These are phyloP conservation scores for Vitis labrusca DNA, from an alignment of 164 flowering plant genomes.

Conservation along the genomic window DNA sequence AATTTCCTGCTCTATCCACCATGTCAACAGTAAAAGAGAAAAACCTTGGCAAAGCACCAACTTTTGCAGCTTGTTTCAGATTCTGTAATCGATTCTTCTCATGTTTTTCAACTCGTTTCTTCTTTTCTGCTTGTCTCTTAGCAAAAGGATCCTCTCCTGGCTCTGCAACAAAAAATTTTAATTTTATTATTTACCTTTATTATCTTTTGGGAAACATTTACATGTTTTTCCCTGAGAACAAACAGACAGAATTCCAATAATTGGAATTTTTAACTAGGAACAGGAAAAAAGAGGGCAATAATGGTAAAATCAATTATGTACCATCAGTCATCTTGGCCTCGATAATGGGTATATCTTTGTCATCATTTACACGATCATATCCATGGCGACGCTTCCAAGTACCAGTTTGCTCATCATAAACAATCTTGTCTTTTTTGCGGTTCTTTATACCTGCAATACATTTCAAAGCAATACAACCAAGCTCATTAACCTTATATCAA, in stretches of 20 bases:
- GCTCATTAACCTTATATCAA: background rate
- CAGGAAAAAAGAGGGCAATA: too few species aligned
- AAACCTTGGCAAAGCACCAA: constrained; percentile 89
- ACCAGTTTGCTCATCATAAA: constrained; percentile 64
- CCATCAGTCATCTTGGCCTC: constrained; percentile 70
- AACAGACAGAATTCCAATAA: too few species aligned
- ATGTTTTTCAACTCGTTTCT: constrained; percentile 73
- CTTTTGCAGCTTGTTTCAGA: constrained; percentile 68
- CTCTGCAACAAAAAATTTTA: constrained; percentile 35
- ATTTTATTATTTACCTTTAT: constrained; percentile 3
- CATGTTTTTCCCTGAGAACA: too few species aligned
- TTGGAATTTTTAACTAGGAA: too few species aligned
- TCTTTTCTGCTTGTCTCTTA: constrained; percentile 70
- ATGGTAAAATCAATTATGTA: constrained; percentile 6
- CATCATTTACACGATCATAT: constrained; percentile 93
- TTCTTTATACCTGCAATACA: constrained; percentile 67
- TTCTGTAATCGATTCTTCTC: constrained; percentile 79
- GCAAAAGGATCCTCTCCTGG: constrained; percentile 91
- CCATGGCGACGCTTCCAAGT: constrained; percentile 91
- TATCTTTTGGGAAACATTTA: too few species aligned
- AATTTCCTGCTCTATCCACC: too few species aligned
- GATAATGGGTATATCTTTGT: constrained; percentile 57
- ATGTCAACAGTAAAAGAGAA: background rate
- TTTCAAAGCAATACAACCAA: background rate
- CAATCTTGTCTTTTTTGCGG: constrained; percentile 70